Percentiles rank a stretch among this genome's conserved stretches.
phyloP scores from a whole-genome alignment of 768 basidiomycete species.

The Pholiota molesta region DNA sequence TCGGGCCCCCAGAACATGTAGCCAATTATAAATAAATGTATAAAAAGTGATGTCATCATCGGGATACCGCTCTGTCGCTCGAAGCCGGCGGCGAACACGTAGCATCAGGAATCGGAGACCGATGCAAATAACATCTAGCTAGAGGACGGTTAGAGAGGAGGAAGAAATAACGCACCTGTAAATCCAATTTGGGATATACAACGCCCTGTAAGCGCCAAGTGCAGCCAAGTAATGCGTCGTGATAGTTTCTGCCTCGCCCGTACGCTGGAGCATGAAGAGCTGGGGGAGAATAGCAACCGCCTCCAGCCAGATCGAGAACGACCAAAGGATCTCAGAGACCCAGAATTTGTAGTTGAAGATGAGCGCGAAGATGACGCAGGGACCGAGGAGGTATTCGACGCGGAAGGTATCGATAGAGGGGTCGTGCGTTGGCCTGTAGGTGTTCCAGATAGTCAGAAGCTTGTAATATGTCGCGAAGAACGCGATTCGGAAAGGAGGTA shows the following conservation, averaged over 20 bases:
- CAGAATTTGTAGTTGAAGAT: slow-evolving; percentile 90
- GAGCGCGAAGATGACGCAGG: slow-evolving; percentile 73
- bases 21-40: not conserved
- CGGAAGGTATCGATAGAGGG: slow-evolving; percentile 96
- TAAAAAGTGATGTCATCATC: not conserved
- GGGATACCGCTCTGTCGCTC: not conserved
- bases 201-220: slow-evolving; percentile 84
- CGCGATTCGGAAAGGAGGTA: not conserved
- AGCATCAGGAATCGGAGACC: not conserved
- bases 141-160: not conserved
- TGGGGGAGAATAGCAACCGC: slow-evolving; percentile 95
- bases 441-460: not conserved
- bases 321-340: slow-evolving; percentile 81
- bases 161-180: slow-evolving; percentile 68
- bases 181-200: slow-evolving; percentile 99
- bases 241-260: slow-evolving; percentile 96
- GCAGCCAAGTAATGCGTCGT: slow-evolving; percentile 98
- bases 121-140: not conserved
- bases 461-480: slow-evolving; percentile 4
- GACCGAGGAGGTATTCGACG: slow-evolving; percentile 88
- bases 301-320: slow-evolving; percentile 98
- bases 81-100: not conserved
- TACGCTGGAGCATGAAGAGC: slow-evolving; percentile 95
- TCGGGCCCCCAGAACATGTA: not conserved
- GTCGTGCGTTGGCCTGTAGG: slow-evolving; percentile 86